Evolutionary conservation across 1,284 basidiomycete genomes (phyloP), one percentile per base, ranked within the genome.

Genomic region (Ceratobasidium sp.): DNA sequence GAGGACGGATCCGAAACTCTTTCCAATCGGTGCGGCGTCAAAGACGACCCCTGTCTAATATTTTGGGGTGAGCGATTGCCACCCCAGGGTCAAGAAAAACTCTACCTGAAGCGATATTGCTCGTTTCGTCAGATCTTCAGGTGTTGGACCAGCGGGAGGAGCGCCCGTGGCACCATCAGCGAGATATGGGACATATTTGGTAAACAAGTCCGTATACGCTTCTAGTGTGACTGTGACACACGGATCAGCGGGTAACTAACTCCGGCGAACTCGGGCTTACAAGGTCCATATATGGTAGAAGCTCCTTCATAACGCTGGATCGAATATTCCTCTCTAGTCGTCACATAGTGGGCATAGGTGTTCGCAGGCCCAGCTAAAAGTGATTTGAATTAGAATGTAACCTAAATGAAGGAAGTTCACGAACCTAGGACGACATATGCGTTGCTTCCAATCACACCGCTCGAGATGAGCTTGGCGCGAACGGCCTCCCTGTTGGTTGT

Each of bases 291-390:
- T 48, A 94, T 84, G 9, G 92, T 94, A 48, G 90, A 92, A 0
- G 91, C 90, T 41, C 92, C 92, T 80, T 94, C 92, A 76, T 93
- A 93, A 60, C 92, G 84, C 80, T 94, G 92, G 2, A 91, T 82
- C 16, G 83, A 80, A 79, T 92, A 93, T 79, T 93, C 92, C 78
- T 93, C 91, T 5, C 83, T 82, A 21, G 92, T 93, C 0, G 89
- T 82, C 65, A 76, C 71, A 45, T 70, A 71, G 55, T 75, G 74
- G 6, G 82, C 86, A 77, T 93, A 94, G 10, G 91, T 91, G 75
- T 93, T 93, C 0, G 91, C 91, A 18, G 92, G 92, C 5, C 92
- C 92, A 21, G 89, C 65, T 69, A 30, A 2, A 53, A 6, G n/a
- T 2, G 23, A 60, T 28, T 1, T 45, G 58, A 43, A 30, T 60